phyloP scores from a whole-genome alignment of 1,284 basidiomycete species.

The Pulveroboletus sp. region DNA sequence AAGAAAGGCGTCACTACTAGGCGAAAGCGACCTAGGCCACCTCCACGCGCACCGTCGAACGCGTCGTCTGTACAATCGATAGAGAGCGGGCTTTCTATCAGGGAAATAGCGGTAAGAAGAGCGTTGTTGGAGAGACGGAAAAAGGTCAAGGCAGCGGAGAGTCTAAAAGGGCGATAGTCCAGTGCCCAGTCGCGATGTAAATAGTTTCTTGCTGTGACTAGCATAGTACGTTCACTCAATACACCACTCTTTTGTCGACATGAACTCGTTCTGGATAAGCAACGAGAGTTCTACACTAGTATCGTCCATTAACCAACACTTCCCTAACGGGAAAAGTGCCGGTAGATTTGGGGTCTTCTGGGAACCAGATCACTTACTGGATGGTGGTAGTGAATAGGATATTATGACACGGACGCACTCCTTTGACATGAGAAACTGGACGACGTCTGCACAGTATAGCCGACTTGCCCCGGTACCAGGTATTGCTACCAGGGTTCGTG shows the following conservation, averaged over 20 bases:
- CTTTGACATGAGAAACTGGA: too few species aligned
- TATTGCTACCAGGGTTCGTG: too few species aligned
- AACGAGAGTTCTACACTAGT: too few species aligned
- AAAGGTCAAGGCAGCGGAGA: conserved; percentile 20
- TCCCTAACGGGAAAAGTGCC: not conserved
- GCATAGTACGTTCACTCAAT: not conserved
- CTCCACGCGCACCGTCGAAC: conserved; percentile 33
- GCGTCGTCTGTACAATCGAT: conserved; percentile 36
- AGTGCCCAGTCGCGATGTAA: not conserved
- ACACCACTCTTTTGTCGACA: not conserved
- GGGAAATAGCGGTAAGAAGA: conserved; percentile 39
- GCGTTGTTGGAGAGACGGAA: conserved; percentile 40
- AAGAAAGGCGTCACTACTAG: conserved; percentile 24
- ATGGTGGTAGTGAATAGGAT: too few species aligned
- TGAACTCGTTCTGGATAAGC: not conserved
- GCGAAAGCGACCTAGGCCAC: conserved; percentile 27
- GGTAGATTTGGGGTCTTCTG: not conserved
- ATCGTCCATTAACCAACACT: not conserved
- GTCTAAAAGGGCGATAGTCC: not conserved
- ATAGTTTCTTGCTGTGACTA: not conserved
- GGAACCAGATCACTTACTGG: too few species aligned
- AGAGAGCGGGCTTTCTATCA: conserved; percentile 32
- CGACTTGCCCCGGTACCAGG: too few species aligned
- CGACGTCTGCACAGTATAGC: too few species aligned
- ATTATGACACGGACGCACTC: too few species aligned